These are phyloP conservation scores for Grammothele lineata DNA, from an alignment of 768 basidiomycete species.

Conservation along the genomic window DNA sequence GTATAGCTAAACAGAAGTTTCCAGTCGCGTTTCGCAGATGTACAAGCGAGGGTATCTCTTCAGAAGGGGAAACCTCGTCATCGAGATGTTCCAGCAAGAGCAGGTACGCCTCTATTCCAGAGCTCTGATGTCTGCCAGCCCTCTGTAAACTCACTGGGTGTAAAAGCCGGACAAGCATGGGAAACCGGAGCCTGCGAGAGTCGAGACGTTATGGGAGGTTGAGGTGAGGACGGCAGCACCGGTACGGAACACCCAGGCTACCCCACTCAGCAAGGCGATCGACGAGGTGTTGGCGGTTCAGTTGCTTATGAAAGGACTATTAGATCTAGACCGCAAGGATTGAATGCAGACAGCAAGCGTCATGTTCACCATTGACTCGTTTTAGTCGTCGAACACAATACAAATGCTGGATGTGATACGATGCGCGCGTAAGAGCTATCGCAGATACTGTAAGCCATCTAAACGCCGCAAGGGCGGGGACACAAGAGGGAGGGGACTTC, in stretches of 20 bases:
- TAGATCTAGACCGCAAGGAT: constrained; percentile 77
- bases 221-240: constrained; percentile 83
- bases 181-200: constrained; percentile 70
- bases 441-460: too few relatives aligned
- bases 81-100: constrained; percentile 85
- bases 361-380: too few relatives aligned
- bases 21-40: constrained; percentile 65
- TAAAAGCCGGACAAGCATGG: too few relatives aligned
- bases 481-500: too few relatives aligned
- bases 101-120: constrained; percentile 57
- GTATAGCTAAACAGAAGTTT: background rate
- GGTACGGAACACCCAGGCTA: constrained; percentile 72
- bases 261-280: constrained; percentile 63
- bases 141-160: too few relatives aligned
- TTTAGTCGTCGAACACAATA: background rate
- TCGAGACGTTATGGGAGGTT: constrained; percentile 83
- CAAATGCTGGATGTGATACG: background rate
- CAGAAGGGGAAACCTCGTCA: constrained; percentile 61
- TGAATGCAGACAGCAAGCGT: too few relatives aligned
- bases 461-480: too few relatives aligned
- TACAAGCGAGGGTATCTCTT: constrained; percentile 82
- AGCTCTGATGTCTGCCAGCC: too few relatives aligned
- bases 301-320: constrained; percentile 75
- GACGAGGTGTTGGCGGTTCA: constrained; percentile 81
- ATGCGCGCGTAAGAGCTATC: too few relatives aligned